phyloP scores from a whole-genome alignment of 225 moss, liverwort and hornwort species.

The Marchantia polymorpha region DNA sequence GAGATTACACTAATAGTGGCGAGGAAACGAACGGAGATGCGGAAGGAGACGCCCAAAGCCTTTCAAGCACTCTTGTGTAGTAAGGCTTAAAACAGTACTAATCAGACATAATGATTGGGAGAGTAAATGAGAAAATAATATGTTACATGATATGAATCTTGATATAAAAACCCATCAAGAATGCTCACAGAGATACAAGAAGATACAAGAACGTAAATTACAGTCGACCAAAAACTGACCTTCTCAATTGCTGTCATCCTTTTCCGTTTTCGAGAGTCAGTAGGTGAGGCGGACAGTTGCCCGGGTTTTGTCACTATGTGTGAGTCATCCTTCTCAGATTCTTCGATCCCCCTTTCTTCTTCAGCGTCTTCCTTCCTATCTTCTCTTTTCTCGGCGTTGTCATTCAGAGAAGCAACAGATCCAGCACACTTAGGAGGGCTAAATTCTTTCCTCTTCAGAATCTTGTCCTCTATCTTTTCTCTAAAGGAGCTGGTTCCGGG shows the following conservation, averaged over 20 bases:
- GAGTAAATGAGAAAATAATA: no score
- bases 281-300: constrained; percentile 63
- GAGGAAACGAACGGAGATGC: not conserved
- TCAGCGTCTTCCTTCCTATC: constrained; percentile 43
- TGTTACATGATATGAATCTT: no score
- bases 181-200: not conserved
- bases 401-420: constrained; percentile 29
- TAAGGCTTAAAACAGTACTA: no score
- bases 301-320: constrained; percentile 30
- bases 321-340: constrained; percentile 33
- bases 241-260: constrained; percentile 60
- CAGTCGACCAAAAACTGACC: constrained; percentile 13
- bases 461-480: constrained; percentile 36
- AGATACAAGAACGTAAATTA: not conserved
- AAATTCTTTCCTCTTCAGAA: constrained; percentile 15
- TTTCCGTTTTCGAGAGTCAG: constrained; percentile 71
- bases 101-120: no score
- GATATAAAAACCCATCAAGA: not conserved
- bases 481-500: constrained; percentile 10
- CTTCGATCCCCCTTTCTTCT: constrained; percentile 51
- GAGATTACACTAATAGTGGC: not conserved
- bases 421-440: constrained; percentile 6
- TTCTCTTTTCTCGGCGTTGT: constrained; percentile 49
- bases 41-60: no score
- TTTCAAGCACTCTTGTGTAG: no score